These are phyloP conservation scores for Hypericum androsaemum DNA, from an alignment of 345 rosid species.

Conservation along the genomic window DNA sequence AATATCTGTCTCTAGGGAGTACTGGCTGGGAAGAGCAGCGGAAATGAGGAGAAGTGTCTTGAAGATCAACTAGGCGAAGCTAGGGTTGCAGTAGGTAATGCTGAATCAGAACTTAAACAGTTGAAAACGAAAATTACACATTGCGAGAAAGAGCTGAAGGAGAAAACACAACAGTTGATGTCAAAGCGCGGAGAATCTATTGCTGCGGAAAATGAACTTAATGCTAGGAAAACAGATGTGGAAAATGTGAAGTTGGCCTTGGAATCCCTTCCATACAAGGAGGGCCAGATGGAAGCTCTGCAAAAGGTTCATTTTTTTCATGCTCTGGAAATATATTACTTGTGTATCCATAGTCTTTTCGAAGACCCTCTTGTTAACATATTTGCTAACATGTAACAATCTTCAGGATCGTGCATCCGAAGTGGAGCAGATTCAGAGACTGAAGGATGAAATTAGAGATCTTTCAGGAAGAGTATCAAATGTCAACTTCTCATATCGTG, in stretches of 20 bases:
- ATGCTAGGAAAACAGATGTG: conserved; percentile 53
- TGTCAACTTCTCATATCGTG: conserved; percentile 76
- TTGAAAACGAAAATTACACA: conserved; percentile 75
- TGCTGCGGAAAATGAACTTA: conserved; percentile 65
- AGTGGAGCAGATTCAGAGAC: conserved; percentile 57
- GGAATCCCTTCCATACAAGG: conserved; percentile 57
- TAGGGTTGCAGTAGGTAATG: conserved; percentile 78
- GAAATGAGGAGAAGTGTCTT: conserved; percentile 91
- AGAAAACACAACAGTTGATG: conserved; percentile 54
- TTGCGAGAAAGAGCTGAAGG: conserved; percentile 75
- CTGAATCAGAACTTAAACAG: conserved; percentile 79
- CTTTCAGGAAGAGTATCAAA: conserved; percentile 67
- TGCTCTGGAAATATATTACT: conserved; percentile 1
- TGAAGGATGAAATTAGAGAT: conserved; percentile 66
- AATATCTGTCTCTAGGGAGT: conserved; percentile 50
- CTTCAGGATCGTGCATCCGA: conserved; percentile 64
- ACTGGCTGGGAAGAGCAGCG: conserved; percentile 89
- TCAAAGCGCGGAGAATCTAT: conserved; percentile 77
- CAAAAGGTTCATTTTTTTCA: conserved; percentile 55
- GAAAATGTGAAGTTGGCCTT: conserved; percentile 41
- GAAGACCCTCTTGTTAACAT: conserved; percentile 13
- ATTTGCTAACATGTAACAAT: conserved; percentile 2
- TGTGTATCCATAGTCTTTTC: conserved; percentile 5
- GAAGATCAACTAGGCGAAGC: conserved; percentile 95
- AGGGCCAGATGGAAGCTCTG: conserved; percentile 81